Conservation (phyloP, 306 rosid genomes). For the Erythrophleum fordii region DNA sequence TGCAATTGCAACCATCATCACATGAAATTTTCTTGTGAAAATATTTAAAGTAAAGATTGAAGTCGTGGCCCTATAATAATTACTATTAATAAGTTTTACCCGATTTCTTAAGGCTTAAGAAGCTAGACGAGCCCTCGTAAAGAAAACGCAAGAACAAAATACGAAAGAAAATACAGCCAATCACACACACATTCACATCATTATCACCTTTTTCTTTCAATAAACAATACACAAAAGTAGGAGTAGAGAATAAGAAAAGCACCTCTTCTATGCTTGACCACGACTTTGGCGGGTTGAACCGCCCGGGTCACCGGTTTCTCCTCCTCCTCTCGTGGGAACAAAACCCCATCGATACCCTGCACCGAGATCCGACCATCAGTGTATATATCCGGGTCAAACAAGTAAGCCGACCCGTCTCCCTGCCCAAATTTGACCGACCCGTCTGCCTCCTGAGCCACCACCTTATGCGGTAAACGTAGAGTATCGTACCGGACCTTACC, state of each 20-base stretch:
- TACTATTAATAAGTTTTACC: slow-evolving; percentile 16
- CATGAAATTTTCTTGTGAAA: slow-evolving; percentile 12
- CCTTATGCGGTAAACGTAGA: slow-evolving; percentile 70
- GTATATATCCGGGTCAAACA: slow-evolving; percentile 85
- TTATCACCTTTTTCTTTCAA: slow-evolving; percentile 33
- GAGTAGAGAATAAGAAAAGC: slow-evolving; percentile 39
- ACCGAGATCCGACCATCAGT: slow-evolving; percentile 84
- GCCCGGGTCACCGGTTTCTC: slow-evolving; percentile 39
- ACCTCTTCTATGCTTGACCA: slow-evolving; percentile 78
- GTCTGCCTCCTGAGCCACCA: slow-evolving; percentile 75
- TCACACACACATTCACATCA: slow-evolving; percentile 21
- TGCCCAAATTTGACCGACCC: slow-evolving; percentile 83
- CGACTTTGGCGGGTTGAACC: slow-evolving; percentile 66
- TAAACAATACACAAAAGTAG: slow-evolving; percentile 1
- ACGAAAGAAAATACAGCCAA: background rate
- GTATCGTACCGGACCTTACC: slow-evolving; percentile 78
- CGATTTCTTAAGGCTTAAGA: slow-evolving; percentile 34
- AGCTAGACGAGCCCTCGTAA: slow-evolving; percentile 1
- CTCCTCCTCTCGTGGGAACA: slow-evolving; percentile 58
- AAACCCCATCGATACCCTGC: slow-evolving; percentile 81
- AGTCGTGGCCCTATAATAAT: slow-evolving; percentile 1
- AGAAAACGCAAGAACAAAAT: slow-evolving; percentile 35
- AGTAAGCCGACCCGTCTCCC: slow-evolving; percentile 71
- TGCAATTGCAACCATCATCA: slow-evolving; percentile 32
- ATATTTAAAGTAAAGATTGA: no score